A percentile compares a stretch with the other conserved stretches of the same genome.
Conservation (phyloP, 2,329 filamentous ascomycete species). For the Aspergillus intermedius region DNA sequence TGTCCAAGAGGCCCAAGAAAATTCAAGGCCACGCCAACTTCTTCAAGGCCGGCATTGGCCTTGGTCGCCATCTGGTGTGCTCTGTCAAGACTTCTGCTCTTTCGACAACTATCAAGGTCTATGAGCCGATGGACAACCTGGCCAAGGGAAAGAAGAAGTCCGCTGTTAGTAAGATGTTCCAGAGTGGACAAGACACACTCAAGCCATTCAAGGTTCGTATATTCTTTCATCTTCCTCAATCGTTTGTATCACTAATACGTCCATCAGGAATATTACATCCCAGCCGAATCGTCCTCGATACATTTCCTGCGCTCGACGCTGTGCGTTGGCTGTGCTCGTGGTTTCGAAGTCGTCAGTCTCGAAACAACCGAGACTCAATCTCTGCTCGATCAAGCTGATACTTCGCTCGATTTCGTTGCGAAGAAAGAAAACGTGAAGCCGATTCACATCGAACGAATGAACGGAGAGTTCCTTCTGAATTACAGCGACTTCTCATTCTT, state of each 20-base stretch:
- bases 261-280: conserved; percentile 84
- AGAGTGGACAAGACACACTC: conserved; percentile 83
- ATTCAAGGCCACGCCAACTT: conserved; percentile 97
- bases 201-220: conserved; percentile 73
- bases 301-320: conserved; percentile 96
- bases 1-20: conserved; percentile 84
- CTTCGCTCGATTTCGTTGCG: conserved; percentile 92
- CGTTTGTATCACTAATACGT: conserved; percentile 14
- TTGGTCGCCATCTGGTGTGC: conserved; percentile 89
- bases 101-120: conserved; percentile 98
- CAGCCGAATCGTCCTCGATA: conserved; percentile 94
- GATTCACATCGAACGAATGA: conserved; percentile 94
- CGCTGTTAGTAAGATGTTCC: conserved; percentile 92
- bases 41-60: conserved; percentile 94
- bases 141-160: conserved; percentile 93
- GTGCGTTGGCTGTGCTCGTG: conserved; percentile 89
- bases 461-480: conserved; percentile 94
- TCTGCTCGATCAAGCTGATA: conserved; percentile 93
- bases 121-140: conserved; percentile 92
- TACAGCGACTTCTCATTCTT: conserved; percentile 99
- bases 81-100: conserved; percentile 91
- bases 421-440: conserved; percentile 89
- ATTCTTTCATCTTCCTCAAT: background rate
- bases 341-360: conserved; percentile 93
- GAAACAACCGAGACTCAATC: conserved; percentile 98